Evolutionary conservation across 2,329 filamentous ascomycete species (phyloP).

Genomic region (Aspergillus pseudoviridinutans): DNA sequence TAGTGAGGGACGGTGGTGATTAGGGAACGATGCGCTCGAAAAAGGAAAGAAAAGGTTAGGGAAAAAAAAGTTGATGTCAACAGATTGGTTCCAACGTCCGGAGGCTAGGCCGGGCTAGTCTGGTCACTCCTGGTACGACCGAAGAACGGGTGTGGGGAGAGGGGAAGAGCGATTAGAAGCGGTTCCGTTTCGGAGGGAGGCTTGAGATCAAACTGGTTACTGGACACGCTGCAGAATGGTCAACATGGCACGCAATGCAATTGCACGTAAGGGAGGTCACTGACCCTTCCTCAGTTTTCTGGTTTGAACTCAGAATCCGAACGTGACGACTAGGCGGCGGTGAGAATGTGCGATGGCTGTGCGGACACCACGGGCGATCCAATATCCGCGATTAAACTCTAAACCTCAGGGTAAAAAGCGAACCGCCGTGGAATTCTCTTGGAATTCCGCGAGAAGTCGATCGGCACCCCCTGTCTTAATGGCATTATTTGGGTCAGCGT

Average conservation of each 20-base stretch:
- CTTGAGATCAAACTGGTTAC: background rate
- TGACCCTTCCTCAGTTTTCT: background rate
- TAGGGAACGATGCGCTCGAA: background rate
- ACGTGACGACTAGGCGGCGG: slow-evolving; percentile 1
- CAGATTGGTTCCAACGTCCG: background rate
- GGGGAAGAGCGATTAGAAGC: background rate
- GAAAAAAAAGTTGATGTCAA: background rate
- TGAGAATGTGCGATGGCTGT: slow-evolving; percentile 4
- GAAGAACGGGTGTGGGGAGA: background rate
- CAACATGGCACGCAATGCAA: background rate
- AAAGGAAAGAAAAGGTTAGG: background rate
- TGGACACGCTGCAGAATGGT: background rate
- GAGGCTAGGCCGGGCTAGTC: background rate
- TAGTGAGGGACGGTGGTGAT: background rate
- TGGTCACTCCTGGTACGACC: background rate
- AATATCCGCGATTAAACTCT: slow-evolving; percentile 3
- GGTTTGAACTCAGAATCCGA: background rate
- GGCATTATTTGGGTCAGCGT: background rate
- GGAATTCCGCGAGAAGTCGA: background rate
- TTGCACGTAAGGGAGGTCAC: background rate
- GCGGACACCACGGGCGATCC: slow-evolving; percentile 4
- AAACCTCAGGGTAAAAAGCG: background rate
- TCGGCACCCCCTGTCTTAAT: background rate
- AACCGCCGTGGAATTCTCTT: background rate
- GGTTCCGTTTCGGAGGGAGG: background rate